Base-by-base conservation (phyloP, 495 filamentous ascomycete species). In the Amniculicola lignicola region DNA sequence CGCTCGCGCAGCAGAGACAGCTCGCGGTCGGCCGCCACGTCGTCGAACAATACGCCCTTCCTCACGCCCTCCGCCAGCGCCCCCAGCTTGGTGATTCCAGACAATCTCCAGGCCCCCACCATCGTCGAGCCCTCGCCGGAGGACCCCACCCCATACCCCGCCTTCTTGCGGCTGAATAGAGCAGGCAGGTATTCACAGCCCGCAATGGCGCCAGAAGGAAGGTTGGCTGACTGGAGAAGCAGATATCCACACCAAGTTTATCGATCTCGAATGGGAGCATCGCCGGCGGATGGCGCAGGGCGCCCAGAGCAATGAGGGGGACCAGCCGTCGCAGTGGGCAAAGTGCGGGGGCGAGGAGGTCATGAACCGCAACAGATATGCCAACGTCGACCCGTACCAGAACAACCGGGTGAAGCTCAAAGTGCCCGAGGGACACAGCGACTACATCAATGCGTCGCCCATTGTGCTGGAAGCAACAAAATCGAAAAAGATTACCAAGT, bases 401-500 rank as follows among this genome's bases (percentile, higher is more conserved):
- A 83, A 88, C 66, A 90, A 91, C 61, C 89, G 93, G 1, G 75
- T 99, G 46, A 85, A 84, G 64, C 81, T 99, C 19, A 79, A 79
- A 28, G 93, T 97, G 1, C 86, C 88, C 10, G 80, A 85, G 24
- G 89, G 85, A 12, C 73, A 84, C 51, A 82, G 83, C 60, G 88
- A 96, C 69, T 99, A 97, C 71, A 94, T 97, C 75, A 99, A 99
- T 68, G 93, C 93, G 16, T 95, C 89, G 6, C 89, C 90, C 16
- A 94, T 99, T 39, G 64, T 76, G 4, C 74, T 96, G 23, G 73
- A 70, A 29, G 80, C 81, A 51, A 78, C 81, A 6, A 70, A 74
- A 9, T 77, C 80, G 14, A 63, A 70, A 31, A 68, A 72, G 35
- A 68, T 76, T 43, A 74, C 77, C 51, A 78, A 70, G 38, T 89